Evolutionary conservation across 139 green algal genomes (phyloP).

Genomic region (Chlamydomonas applanata): DNA sequence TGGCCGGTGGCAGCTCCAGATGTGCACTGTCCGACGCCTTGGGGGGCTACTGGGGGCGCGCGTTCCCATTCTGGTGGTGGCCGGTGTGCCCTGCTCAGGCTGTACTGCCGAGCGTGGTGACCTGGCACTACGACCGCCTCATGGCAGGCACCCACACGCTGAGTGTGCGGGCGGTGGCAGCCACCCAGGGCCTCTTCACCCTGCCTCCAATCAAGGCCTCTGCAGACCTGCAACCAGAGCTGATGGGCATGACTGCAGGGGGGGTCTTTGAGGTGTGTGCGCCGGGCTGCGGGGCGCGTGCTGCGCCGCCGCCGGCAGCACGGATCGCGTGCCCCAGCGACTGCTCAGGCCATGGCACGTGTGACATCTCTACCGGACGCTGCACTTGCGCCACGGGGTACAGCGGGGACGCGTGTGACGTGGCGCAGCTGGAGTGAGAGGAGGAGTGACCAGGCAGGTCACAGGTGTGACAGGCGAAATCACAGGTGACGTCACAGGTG

Average conservation of each 20-base stretch:
- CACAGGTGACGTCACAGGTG: too few species aligned
- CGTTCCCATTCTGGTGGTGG: constrained; percentile 26
- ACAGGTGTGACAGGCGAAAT: too few species aligned
- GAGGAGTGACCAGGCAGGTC: too few species aligned
- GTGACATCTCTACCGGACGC: too few species aligned
- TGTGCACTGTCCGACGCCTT: neutral
- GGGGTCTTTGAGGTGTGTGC: neutral
- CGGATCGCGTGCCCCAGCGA: too few species aligned
- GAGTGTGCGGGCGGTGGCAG: constrained; percentile 51
- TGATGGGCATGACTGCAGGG: constrained; percentile 40
- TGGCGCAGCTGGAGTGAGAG: too few species aligned
- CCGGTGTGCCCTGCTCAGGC: constrained; percentile 36
- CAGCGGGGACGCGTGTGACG: too few species aligned
- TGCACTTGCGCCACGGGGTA: too few species aligned
- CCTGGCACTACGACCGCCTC: constrained; percentile 40
- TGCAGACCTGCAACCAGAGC: constrained; percentile 58
- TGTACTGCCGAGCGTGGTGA: constrained; percentile 33
- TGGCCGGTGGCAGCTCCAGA: neutral
- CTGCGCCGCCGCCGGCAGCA: too few species aligned
- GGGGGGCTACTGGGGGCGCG: neutral
- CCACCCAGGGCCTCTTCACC: constrained; percentile 48
- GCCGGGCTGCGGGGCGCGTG: too few species aligned
- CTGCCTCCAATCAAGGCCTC: constrained; percentile 56
- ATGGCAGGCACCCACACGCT: constrained; percentile 43
- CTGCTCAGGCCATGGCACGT: too few species aligned